Conservation (phyloP, 345 rosid genomes). For the Hypericum perforatum region DNA sequence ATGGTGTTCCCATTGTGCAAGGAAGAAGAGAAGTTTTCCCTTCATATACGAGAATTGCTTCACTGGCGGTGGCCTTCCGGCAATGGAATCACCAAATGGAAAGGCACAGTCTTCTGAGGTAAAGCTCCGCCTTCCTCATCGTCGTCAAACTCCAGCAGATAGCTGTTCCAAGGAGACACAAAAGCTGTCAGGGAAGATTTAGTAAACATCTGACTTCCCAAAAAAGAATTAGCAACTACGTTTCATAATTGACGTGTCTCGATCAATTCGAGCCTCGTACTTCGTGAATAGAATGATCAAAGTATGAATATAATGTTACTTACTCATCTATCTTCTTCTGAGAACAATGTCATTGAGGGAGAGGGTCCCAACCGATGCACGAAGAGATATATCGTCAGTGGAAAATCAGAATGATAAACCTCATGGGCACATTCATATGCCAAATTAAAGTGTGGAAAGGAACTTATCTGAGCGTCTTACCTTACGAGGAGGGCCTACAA, state of each 20-base stretch:
- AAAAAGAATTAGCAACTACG: no score
- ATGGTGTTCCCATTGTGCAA: no score
- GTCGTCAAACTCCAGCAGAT: conserved; percentile 84
- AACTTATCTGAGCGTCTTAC: conserved; percentile 19
- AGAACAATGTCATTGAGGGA: conserved; percentile 11
- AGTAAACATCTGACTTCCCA: no score
- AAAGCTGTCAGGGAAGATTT: neutral
- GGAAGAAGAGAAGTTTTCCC: no score
- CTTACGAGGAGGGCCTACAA: conserved; percentile 65
- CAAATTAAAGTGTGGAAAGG: neutral
- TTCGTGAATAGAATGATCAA: no score
- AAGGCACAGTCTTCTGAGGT: conserved; percentile 80
- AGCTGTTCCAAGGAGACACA: conserved; percentile 30
- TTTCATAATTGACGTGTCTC: no score
- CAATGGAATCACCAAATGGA: conserved; percentile 64
- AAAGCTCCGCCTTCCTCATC: conserved; percentile 93
- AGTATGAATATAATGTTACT: conserved; percentile 24
- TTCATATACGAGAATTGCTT: neutral
- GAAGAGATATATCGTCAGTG: conserved; percentile 22
- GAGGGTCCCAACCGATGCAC: conserved; percentile 16
- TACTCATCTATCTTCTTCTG: conserved; percentile 94
- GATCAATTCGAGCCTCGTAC: no score
- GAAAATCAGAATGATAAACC: neutral
- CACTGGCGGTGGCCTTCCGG: conserved; percentile 82
- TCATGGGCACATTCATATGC: neutral